Conservation (phyloP, 805 yeast genomes). For the Candida fluviatilis region DNA sequence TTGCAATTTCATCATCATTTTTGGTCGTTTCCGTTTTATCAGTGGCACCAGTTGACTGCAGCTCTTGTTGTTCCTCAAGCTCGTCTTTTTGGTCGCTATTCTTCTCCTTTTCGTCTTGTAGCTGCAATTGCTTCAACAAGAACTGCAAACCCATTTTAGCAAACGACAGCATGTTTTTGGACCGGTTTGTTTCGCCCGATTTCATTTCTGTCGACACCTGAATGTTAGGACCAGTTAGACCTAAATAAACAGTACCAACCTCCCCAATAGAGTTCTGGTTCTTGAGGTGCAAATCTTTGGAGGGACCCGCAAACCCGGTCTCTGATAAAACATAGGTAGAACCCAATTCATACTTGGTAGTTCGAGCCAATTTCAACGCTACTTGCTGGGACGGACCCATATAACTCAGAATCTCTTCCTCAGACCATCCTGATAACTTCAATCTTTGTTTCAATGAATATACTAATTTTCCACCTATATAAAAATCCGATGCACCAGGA, state of each 20-base stretch:
- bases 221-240: conserved; percentile 62
- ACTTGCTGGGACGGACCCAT: conserved; percentile 82
- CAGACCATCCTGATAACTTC: conserved; percentile 75
- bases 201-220: conserved; percentile 43
- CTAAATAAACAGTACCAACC: conserved; percentile 69
- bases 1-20: too few relatives aligned
- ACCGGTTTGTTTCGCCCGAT: conserved; percentile 51
- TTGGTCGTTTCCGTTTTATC: too few relatives aligned
- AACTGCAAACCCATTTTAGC: conserved; percentile 65
- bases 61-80: not conserved
- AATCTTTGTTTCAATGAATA: conserved; percentile 74
- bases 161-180: conserved; percentile 70
- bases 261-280: conserved; percentile 24
- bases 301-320: conserved; percentile 87
- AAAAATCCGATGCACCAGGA: conserved; percentile 82
- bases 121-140: conserved; percentile 46
- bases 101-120: not conserved
- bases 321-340: conserved; percentile 79
- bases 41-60: too few relatives aligned
- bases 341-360: conserved; percentile 74
- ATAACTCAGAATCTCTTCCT: conserved; percentile 62
- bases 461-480: conserved; percentile 79
- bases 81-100: not conserved
- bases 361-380: conserved; percentile 72
- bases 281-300: conserved; percentile 37